Conservation (phyloP, 768 basidiomycete genomes). For the Tubosaeta sp. region DNA sequence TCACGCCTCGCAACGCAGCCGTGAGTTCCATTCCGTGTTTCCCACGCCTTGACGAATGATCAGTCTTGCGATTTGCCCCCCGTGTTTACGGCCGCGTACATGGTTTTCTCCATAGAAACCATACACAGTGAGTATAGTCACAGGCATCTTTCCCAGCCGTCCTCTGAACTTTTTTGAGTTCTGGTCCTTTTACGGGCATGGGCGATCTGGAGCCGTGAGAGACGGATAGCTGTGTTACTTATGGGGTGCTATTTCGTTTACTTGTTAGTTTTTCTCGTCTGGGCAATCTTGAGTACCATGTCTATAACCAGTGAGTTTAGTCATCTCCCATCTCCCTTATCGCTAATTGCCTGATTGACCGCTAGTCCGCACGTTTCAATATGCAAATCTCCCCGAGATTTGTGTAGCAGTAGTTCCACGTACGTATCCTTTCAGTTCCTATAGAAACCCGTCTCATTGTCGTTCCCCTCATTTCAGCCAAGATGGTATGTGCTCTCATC, state of each 20-base stretch:
- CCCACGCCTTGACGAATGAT: too few species aligned
- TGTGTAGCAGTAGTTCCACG: slow-evolving; percentile 1
- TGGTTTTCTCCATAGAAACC: slow-evolving; percentile 6
- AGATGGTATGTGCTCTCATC: not conserved
- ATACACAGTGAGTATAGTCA: slow-evolving; percentile 11
- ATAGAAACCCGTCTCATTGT: not conserved
- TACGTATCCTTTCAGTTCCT: not conserved
- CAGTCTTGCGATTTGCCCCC: slow-evolving; percentile 7
- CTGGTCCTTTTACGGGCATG: slow-evolving; percentile 18
- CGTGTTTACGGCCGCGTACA: not conserved
- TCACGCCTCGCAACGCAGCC: not conserved
- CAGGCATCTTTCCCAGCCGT: not conserved
- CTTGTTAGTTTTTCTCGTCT: not conserved
- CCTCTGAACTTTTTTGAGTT: not conserved
- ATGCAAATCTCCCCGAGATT: not conserved
- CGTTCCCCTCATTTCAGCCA: not conserved
- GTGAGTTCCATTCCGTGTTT: not conserved
- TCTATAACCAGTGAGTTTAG: not conserved
- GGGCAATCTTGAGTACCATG: too few species aligned
- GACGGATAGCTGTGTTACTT: not conserved
- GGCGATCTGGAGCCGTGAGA: slow-evolving; percentile 16
- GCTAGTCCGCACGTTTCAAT: not conserved
- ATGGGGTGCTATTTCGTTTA: slow-evolving; percentile 6
- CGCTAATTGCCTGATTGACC: not conserved
- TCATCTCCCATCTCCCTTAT: not conserved